Conservation (phyloP, 192 early-diverging fungal species). For the Linnemannia elongata region DNA sequence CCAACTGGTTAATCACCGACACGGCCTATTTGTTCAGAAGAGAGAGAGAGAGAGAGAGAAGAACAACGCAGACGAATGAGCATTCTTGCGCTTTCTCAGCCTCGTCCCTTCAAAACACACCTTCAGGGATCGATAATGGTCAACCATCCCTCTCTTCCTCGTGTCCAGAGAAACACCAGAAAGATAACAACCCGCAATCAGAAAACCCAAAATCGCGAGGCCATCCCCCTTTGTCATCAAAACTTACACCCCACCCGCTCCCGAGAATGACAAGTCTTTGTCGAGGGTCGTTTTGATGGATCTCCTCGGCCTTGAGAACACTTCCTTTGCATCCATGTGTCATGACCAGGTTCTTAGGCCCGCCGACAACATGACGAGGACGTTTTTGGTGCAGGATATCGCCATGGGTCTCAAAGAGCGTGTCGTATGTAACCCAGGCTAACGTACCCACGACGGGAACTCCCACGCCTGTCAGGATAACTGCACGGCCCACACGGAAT, state of each 20-base stretch:
- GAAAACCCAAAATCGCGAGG: neutral
- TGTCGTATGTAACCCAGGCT: conserved; percentile 24
- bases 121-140: neutral
- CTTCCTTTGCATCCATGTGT: conserved; percentile 49
- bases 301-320: conserved; percentile 56
- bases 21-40: conserved; percentile 45
- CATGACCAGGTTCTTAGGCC: conserved; percentile 62
- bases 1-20: conserved; percentile 63
- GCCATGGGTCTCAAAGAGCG: conserved; percentile 10
- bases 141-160: neutral
- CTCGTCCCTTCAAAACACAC: neutral
- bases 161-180: neutral
- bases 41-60: neutral
- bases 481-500: conserved; percentile 27
- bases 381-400: conserved; percentile 33
- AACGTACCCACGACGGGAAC: conserved; percentile 27
- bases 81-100: neutral
- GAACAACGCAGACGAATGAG: neutral
- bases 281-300: conserved; percentile 55
- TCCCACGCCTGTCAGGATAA: conserved; percentile 15
- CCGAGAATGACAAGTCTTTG: conserved; percentile 67
- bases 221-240: neutral
- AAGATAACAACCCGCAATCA: neutral
- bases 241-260: conserved; percentile 68
- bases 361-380: conserved; percentile 52